Evolutionary conservation across 2,329 filamentous ascomycete species (phyloP), one percentile per base, ranked within the genome.

Genomic region (Sporothrix protearum): DNA sequence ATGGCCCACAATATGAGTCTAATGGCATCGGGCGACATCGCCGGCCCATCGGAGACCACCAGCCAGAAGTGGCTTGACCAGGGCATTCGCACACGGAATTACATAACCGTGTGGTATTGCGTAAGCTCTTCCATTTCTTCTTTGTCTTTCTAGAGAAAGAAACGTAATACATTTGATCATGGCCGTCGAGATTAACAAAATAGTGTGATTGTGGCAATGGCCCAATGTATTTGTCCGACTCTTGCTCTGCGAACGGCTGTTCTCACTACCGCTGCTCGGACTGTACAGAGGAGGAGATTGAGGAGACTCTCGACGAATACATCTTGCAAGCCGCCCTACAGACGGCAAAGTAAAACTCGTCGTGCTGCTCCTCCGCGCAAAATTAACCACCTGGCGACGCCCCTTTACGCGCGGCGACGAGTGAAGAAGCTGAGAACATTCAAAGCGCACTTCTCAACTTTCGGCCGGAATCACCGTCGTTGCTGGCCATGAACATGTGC

Each of bases 281-380:
- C 45, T 67, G 63, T 39, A 49, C 2, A n/a, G 63, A 67, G 45
- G 63, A 67, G 45, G 63, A 67, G 42, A 67, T 67, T 36, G 63
- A 67, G 28, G 63, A 67, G 42, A 49, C 12, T 2, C 6, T 45
- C 39, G 61, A 66, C 61, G 61, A 66, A 39, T 66, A 64, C 39
- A 45, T 64, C 22, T 19, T 45, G 22, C 61, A 64, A 47, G 61
- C 61, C 10, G 61, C 61, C 22, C 36, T 45, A 6, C 12, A 30
- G 14, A 42, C 59, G n/a, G 59, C 59, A 25, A 19, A 47, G 19
- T 2, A 12, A 22, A 10, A 9, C 10, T 22, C 57, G 1, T 19
- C 14, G 28, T 57, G 53, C 28, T 25, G 57, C 57, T 25, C 33
- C n/a, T 42, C 57, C 2, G 28, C 49, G 22, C 49, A 28, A 28